Evolutionary conservation across 169 alveolate species (phyloP).

Genomic region (Fabrea salina): DNA sequence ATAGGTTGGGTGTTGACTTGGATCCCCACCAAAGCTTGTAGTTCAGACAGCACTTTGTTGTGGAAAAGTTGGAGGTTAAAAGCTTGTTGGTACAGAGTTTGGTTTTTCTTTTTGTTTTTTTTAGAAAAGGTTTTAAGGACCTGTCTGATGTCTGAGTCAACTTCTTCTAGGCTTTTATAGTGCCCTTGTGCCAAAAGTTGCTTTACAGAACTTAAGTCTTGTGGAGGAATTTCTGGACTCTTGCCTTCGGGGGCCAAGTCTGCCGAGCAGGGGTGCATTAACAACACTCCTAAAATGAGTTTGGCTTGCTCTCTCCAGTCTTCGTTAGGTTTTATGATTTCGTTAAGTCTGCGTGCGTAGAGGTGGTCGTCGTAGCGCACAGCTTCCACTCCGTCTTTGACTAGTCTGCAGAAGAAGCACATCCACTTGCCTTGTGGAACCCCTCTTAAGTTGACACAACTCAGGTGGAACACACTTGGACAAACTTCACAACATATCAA

Average conservation of each 20-base stretch:
- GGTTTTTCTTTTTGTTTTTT: slow-evolving; percentile 24
- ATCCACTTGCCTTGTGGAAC: slow-evolving; percentile 60
- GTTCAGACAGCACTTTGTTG: slow-evolving; percentile 31
- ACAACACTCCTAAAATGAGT: slow-evolving; percentile 3
- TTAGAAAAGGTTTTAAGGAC: not conserved
- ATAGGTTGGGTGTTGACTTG: slow-evolving; percentile 36
- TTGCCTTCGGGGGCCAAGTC: slow-evolving; percentile 14
- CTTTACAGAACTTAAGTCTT: not conserved
- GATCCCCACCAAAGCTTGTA: slow-evolving; percentile 21
- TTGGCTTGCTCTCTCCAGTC: slow-evolving; percentile 17
- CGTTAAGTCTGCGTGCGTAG: not conserved
- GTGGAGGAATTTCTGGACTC: not conserved
- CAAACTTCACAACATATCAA: slow-evolving; percentile 64
- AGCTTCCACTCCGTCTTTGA: slow-evolving; percentile 42
- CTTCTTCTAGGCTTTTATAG: slow-evolving; percentile 21
- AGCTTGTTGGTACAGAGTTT: not conserved
- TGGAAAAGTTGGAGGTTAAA: slow-evolving; percentile 30
- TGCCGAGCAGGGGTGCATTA: slow-evolving; percentile 4
- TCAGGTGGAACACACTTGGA: slow-evolving; percentile 52
- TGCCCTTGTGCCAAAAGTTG: slow-evolving; percentile 12
- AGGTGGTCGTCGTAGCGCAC: slow-evolving; percentile 6
- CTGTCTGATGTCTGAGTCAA: slow-evolving; percentile 13
- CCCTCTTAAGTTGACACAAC: slow-evolving; percentile 46
- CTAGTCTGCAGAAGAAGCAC: slow-evolving; percentile 61
- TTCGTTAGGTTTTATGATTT: not conserved